Base-by-base conservation (phyloP, 2,329 filamentous ascomycete species). In the Westerdykella ornata region DNA sequence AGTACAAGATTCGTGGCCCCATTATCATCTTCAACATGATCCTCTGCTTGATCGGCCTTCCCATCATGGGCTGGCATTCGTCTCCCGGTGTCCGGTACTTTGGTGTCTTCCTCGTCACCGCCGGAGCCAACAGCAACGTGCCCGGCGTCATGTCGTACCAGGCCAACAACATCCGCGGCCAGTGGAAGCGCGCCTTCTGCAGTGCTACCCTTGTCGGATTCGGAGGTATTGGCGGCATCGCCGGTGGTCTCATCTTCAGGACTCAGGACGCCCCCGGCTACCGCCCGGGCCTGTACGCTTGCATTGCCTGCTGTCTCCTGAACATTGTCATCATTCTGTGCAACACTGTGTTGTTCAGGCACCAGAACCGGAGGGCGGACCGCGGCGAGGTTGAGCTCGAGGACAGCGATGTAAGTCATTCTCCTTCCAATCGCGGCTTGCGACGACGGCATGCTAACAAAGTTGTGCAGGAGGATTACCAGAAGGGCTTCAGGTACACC, bases 171-270 rank as follows among this genome's bases (percentile, higher is more conserved):
- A 83, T 94, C 57, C 81, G 85, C 39, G 87, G 86, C 0, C 86
- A 92, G 68, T 94, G 86, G 85, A 94, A 90, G 70, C 79, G 88
- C 36, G 86, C 86, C 1, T 82, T 92, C 52, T 82, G 80, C 61
- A 85, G 80, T 44, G 84, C 86, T 2, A 83, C 81, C 0, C 74
- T 90, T 2, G 83, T 92, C 3, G 84, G 82, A 1, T 79, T 85
- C 37, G 85, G 85, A 6, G 85, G 84, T 2, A 71, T 94, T 18
- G 87, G 87, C 29, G 86, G 87, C 26, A 92, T 92, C 48, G 77
- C 78, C 1, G 85, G 85, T 18, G 79, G 77, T 51, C 70, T 87
- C 42, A 81, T 90, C 9, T 92, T 90, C 67, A 74, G 62, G 26
- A 57, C 60, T 7, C 63, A 70, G 39, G 67, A 71, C 40, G 50